Evolutionary conservation across 352 stramenopile genomes (phyloP).

Genomic region (Pythium vanterpoolii): DNA sequence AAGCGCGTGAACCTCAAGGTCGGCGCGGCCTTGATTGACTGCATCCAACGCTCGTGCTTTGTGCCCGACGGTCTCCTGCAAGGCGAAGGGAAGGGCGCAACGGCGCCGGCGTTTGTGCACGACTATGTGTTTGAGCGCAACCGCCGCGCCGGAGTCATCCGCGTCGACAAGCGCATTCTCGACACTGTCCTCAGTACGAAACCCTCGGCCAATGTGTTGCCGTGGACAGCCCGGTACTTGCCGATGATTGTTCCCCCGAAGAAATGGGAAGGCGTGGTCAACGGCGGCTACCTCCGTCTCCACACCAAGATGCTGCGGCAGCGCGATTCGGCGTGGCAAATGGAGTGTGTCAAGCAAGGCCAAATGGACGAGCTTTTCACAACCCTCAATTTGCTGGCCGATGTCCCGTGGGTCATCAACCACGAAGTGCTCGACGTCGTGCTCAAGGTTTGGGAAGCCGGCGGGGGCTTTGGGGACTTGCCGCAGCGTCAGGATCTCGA

Average conservation of each 20-base stretch:
- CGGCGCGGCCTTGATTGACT: constrained; percentile 72
- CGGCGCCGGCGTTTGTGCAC: constrained; percentile 61
- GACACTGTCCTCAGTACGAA: constrained; percentile 50
- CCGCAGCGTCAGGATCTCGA: constrained; percentile 72
- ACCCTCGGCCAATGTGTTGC: constrained; percentile 55
- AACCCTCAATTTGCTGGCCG: constrained; percentile 91
- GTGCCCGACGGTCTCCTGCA: constrained; percentile 40
- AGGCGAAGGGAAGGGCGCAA: constrained; percentile 31
- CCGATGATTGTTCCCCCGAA: constrained; percentile 96
- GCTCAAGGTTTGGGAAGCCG: constrained; percentile 88
- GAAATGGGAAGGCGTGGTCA: constrained; percentile 85
- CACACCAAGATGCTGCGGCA: constrained; percentile 93
- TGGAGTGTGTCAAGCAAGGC: constrained; percentile 87
- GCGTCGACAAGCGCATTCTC: constrained; percentile 60
- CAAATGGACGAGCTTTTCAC: constrained; percentile 86
- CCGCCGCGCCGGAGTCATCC: constrained; percentile 74
- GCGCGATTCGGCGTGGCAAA: constrained; percentile 72
- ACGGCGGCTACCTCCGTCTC: constrained; percentile 93
- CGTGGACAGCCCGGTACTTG: constrained; percentile 86
- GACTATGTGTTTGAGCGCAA: constrained; percentile 82
- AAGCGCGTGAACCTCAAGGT: constrained; percentile 89
- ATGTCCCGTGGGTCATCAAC: constrained; percentile 96
- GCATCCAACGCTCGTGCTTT: constrained; percentile 78
- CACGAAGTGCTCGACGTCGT: constrained; percentile 91
- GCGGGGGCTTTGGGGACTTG: constrained; percentile 92